A percentile compares a stretch with the other conserved stretches of the same genome.
Conservation (phyloP, 2,329 filamentous ascomycete species). For the Colletotrichum orchidophilum region DNA sequence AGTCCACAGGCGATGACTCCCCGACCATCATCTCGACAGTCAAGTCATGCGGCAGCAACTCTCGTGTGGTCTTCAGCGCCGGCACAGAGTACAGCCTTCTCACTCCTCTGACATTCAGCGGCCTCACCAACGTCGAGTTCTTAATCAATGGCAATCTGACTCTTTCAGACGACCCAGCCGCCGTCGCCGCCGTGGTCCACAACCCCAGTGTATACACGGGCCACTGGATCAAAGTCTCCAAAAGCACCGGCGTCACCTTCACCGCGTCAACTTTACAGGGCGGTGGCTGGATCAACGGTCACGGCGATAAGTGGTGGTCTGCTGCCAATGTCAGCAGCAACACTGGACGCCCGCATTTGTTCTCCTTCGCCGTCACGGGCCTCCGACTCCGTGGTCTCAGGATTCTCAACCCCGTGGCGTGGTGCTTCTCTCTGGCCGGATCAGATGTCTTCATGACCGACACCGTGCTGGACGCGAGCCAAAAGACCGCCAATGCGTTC, state of each 20-base stretch:
- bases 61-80: constrained; percentile 11
- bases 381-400: constrained; percentile 13
- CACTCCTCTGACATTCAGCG: constrained; percentile 7
- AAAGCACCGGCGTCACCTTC: constrained; percentile 22
- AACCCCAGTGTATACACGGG: constrained; percentile 7
- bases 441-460: constrained; percentile 25
- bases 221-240: constrained; percentile 22
- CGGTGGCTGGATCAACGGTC: constrained; percentile 11
- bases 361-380: constrained; percentile 7
- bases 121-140: constrained; percentile 21
- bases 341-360: constrained; percentile 18
- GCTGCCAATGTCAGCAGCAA: constrained; percentile 2
- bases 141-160: constrained; percentile 14
- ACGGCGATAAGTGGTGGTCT: constrained; percentile 26
- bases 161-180: constrained; percentile 1
- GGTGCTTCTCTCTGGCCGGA: constrained; percentile 15
- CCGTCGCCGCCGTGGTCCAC: constrained; percentile 7
- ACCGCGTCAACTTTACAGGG: neutral
- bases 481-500: neutral
- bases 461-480: constrained; percentile 15
- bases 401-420: constrained; percentile 17
- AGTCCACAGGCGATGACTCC: constrained; percentile 10
- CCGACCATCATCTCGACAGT: constrained; percentile 6
- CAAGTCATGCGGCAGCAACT: constrained; percentile 20
- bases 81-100: constrained; percentile 13